Evolutionary conservation across 106 monocot species (phyloP).

Genomic region (Narthecium ossifragum): DNA sequence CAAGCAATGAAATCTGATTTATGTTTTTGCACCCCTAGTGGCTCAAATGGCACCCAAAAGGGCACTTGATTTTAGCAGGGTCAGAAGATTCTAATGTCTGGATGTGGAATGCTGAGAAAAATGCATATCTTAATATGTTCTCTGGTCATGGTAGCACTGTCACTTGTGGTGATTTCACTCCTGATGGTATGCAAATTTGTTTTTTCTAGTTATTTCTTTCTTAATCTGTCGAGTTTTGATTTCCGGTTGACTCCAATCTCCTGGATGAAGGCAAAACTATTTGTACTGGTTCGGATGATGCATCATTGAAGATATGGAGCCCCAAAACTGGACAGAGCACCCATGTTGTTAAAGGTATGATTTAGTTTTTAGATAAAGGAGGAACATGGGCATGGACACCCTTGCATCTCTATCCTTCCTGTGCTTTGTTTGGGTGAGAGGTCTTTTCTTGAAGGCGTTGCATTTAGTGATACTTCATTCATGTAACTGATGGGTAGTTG

Average conservation of each 20-base stretch:
- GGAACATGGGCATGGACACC: too few relatives aligned
- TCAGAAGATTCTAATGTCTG: slow-evolving; percentile 77
- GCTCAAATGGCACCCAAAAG: slow-evolving; percentile 96
- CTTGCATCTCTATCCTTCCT: too few relatives aligned
- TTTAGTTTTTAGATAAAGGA: too few relatives aligned
- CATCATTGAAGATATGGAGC: slow-evolving; percentile 85
- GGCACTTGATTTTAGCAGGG: slow-evolving; percentile 72
- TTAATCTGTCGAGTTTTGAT: too few relatives aligned
- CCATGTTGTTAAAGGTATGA: slow-evolving; percentile 62
- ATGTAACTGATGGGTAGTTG: too few relatives aligned
- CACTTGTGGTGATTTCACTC: slow-evolving; percentile 96
- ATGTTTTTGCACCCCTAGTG: slow-evolving; percentile 34
- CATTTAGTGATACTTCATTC: too few relatives aligned
- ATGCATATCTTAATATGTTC: slow-evolving; percentile 51
- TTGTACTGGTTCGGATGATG: slow-evolving; percentile 94
- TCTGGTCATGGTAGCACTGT: slow-evolving; percentile 80
- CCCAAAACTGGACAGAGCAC: slow-evolving; percentile 65
- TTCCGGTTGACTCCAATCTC: slow-evolving; percentile 3
- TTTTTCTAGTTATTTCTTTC: too few relatives aligned
- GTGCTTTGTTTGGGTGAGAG: too few relatives aligned
- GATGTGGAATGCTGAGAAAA: slow-evolving; percentile 95
- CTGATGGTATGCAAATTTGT: slow-evolving; percentile 60
- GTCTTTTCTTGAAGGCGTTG: too few relatives aligned
- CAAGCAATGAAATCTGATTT: neutral
- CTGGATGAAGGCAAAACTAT: slow-evolving; percentile 66